Conservation (phyloP, 176 grass and related monocot genomes). For the Oryza meridionalis region DNA sequence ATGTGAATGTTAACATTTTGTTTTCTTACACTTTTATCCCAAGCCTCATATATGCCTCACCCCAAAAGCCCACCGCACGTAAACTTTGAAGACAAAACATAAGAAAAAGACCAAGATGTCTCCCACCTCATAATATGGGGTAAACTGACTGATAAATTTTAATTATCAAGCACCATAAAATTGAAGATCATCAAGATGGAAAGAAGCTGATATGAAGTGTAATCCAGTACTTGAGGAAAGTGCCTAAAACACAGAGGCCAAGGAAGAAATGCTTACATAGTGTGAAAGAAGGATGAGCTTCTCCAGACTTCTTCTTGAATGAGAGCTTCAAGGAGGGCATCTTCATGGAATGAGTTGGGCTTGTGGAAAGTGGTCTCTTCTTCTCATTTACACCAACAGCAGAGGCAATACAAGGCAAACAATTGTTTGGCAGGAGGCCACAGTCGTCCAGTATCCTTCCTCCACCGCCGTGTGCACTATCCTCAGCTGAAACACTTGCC, state of each 20-base stretch:
- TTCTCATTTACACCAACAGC: slow-evolving; percentile 67
- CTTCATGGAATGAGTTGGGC: slow-evolving; percentile 78
- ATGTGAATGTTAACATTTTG: slow-evolving; percentile 9
- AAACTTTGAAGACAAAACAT: background rate
- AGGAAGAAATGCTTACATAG: slow-evolving; percentile 65
- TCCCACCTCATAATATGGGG: background rate
- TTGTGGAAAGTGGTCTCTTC: slow-evolving; percentile 66
- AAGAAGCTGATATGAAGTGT: background rate
- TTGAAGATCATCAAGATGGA: background rate
- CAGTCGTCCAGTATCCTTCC: slow-evolving; percentile 77
- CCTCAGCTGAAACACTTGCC: slow-evolving; percentile 42
- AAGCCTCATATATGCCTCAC: background rate
- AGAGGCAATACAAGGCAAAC: slow-evolving; percentile 81
- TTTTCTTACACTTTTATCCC: background rate
- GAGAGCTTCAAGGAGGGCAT: slow-evolving; percentile 86
- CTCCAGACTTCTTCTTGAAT: slow-evolving; percentile 85
- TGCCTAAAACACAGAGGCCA: background rate
- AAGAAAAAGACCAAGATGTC: background rate
- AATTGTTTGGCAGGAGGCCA: slow-evolving; percentile 80
- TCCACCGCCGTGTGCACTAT: slow-evolving; percentile 34
- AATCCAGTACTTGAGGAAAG: slow-evolving; percentile 5
- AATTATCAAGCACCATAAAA: slow-evolving; percentile 10
- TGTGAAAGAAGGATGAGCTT: slow-evolving; percentile 66
- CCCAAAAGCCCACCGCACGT: background rate
- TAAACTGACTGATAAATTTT: slow-evolving; percentile 9